Percentiles rank a stretch among this genome's conserved stretches.
Conservation (phyloP, 495 filamentous ascomycete species). For the Xylaria curta region DNA sequence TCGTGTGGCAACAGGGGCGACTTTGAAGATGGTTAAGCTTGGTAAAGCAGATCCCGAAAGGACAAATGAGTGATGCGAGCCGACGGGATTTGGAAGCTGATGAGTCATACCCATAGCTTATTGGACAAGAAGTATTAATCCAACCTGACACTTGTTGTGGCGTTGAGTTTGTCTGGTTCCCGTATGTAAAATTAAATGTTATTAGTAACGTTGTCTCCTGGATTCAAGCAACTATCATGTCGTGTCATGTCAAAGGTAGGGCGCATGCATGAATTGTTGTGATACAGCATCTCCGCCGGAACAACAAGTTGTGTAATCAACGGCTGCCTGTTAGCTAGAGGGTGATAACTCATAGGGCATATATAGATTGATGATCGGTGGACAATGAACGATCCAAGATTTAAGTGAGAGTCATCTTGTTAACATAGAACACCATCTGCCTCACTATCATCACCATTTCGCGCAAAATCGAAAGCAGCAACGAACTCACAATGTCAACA, state of each 20-base stretch:
- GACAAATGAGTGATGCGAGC: background rate
- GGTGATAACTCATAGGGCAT: background rate
- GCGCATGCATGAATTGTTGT: background rate
- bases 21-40: background rate
- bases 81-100: background rate
- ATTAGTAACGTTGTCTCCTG: background rate
- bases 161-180: background rate
- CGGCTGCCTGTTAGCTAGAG: background rate
- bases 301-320: background rate
- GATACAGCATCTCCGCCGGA: background rate
- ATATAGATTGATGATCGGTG: background rate
- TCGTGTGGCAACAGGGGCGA: background rate
- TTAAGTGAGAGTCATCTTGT: background rate
- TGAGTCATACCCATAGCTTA: conserved; percentile 10
- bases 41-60: background rate
- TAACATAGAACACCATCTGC: background rate
- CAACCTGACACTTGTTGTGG: background rate
- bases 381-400: background rate
- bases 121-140: background rate
- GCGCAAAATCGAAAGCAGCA: background rate
- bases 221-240: background rate
- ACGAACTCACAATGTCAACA: conserved; percentile 10
- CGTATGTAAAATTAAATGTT: background rate
- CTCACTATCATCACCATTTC: background rate
- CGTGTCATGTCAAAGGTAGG: conserved; percentile 1